Percentiles rank a stretch among this genome's conserved stretches.
Conservation (phyloP, 441 rosid species). For the Arabidopsis hybrid region DNA sequence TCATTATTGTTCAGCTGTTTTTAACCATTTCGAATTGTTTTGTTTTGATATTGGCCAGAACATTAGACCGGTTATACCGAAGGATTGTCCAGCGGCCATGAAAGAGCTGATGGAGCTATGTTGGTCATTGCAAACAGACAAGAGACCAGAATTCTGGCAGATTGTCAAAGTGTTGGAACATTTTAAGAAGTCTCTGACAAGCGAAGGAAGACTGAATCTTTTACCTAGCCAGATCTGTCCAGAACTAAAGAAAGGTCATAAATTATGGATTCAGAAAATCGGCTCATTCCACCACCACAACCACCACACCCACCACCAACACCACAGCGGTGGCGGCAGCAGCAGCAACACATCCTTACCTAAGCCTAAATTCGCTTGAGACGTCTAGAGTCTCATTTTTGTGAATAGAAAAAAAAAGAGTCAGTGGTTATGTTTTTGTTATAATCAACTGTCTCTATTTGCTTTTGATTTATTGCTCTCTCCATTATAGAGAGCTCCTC, state of each 20-base stretch:
- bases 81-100: slow-evolving; percentile 70
- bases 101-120: slow-evolving; percentile 86
- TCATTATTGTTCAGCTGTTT: not conserved
- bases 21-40: not conserved
- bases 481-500: not conserved
- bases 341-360: slow-evolving; percentile 35
- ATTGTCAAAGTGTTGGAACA: slow-evolving; percentile 84
- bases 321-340: not conserved
- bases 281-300: slow-evolving; percentile 59
- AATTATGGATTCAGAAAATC: slow-evolving; percentile 77
- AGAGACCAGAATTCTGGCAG: slow-evolving; percentile 93
- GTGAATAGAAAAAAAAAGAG: slow-evolving; percentile 9
- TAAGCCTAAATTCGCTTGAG: slow-evolving; percentile 72
- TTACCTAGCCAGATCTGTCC: slow-evolving; percentile 54
- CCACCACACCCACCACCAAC: slow-evolving; percentile 50
- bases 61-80: slow-evolving; percentile 72
- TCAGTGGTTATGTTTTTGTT: slow-evolving; percentile 21
- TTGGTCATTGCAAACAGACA: slow-evolving; percentile 80
- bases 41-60: slow-evolving; percentile 55
- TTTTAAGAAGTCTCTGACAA: slow-evolving; percentile 59
- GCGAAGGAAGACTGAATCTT: slow-evolving; percentile 64
- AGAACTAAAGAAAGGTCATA: slow-evolving; percentile 75
- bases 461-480: not conserved
- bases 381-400: slow-evolving; percentile 31
- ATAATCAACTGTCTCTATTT: slow-evolving; percentile 27